Evolutionary conservation across 2,329 filamentous ascomycete species (phyloP), one percentile per base, ranked within the genome.

Genomic region (Colletotrichum somersetense): DNA sequence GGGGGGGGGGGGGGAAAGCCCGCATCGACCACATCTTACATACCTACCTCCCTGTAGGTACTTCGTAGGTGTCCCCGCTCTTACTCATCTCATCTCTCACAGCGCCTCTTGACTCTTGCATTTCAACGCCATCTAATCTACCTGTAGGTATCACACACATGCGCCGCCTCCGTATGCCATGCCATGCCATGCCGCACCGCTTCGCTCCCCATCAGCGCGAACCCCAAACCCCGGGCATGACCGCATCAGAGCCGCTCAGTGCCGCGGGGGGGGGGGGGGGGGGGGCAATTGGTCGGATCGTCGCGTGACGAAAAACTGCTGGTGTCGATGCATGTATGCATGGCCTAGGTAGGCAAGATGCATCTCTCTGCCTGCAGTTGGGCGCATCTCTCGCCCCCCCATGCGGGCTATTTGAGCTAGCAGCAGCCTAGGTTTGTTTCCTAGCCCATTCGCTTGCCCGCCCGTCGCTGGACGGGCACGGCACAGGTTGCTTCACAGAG

Each of bases 221-320:
- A 38, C 35, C 23, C 10, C 52, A 62, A 18, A 55, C 33, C 8
- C n/a, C 52, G 23, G 30, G 61, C 33, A 65, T 57, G 67, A 20
- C 55, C 38, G 53, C 53, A 30, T 38, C 30, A 56, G 67, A 69
- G 62, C 53, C 62, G 53, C 57, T 63, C 33, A 62, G 18, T 11
- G 38, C 42, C 33, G 26, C 26, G 26, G 26, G 12, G 10, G n/a
- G n/a, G n/a, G n/a, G n/a, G n/a, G n/a, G n/a, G n/a, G n/a, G n/a
- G n/a, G 55, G 14, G 10, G 20, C 23, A 35, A 52, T 52, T 35
- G 38, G 18, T 20, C n/a, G 52, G 38, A 56, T 58, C 50, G 56
- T 71, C 64, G 68, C 68, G 68, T 71, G 64, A 71, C 68, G 50
- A 57, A 23, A 50, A 30, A 30, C 50, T 20, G 42, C 48, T 62